Evolutionary conservation across 257 asterid genomes (phyloP).

Genomic region (Ocimum tenuiflorum): DNA sequence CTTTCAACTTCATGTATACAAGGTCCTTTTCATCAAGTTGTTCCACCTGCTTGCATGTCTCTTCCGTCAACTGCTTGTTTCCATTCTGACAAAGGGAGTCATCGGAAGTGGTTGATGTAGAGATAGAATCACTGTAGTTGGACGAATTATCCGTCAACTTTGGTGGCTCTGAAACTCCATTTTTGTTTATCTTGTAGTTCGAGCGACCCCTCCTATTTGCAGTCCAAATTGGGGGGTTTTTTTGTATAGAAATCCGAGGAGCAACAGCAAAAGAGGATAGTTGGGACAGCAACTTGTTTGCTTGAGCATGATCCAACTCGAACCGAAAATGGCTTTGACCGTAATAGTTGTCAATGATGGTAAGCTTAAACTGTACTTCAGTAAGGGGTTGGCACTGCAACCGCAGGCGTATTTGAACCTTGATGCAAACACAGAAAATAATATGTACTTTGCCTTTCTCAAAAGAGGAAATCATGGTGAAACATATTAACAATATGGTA

Average conservation of each 20-base stretch:
- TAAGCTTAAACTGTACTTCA: constrained; percentile 61
- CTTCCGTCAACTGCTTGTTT: constrained; percentile 25
- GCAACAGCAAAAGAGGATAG: constrained; percentile 41
- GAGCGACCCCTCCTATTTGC: constrained; percentile 15
- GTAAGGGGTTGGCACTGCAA: constrained; percentile 45
- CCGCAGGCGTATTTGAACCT: constrained; percentile 70
- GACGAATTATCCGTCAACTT: constrained; percentile 21
- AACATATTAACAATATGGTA: constrained; percentile 6
- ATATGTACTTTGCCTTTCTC: background rate
- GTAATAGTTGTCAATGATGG: constrained; percentile 66
- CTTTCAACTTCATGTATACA: constrained; percentile 48
- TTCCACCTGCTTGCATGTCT: constrained; percentile 22
- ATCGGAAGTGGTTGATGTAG: constrained; percentile 26
- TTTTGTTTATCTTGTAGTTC: constrained; percentile 28
- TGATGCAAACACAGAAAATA: constrained; percentile 20
- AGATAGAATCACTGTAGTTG: constrained; percentile 26
- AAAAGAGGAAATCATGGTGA: background rate
- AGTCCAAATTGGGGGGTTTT: constrained; percentile 20
- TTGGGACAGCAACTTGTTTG: constrained; percentile 50
- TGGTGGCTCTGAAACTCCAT: constrained; percentile 28
- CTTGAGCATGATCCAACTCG: constrained; percentile 81
- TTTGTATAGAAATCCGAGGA: constrained; percentile 31
- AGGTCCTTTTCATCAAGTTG: constrained; percentile 36
- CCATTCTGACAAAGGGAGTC: constrained; percentile 25
- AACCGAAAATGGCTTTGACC: constrained; percentile 53